Conservation (phyloP, 169 alveolate genomes). For the Eimeria tenella region DNA sequence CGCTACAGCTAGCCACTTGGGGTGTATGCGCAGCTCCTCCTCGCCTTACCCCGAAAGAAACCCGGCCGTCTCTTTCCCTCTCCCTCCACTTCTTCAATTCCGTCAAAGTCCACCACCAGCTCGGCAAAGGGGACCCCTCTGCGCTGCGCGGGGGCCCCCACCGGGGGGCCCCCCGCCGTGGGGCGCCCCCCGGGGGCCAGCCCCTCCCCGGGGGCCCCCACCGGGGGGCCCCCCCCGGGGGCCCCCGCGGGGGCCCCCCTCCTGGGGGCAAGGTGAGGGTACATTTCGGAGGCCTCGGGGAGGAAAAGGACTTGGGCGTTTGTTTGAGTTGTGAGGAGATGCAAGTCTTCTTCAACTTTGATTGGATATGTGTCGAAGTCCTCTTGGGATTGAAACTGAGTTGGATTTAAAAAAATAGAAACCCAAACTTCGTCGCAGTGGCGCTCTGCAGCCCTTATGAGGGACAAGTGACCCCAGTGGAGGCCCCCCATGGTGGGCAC, state of each 20-base stretch:
- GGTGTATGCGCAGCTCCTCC: background rate
- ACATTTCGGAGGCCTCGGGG: background rate
- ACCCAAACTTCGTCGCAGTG: slow-evolving; percentile 70
- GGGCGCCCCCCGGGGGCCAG: background rate
- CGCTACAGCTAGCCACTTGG: too few species aligned
- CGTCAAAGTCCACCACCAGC: slow-evolving; percentile 31
- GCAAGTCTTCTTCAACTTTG: slow-evolving; percentile 29
- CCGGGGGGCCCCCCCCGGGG: background rate
- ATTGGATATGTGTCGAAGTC: slow-evolving; percentile 65
- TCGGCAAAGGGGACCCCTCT: background rate
- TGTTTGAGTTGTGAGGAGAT: background rate
- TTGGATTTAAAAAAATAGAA: slow-evolving; percentile 47
- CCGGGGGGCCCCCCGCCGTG: background rate
- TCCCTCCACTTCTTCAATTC: slow-evolving; percentile 38
- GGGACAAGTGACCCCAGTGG: slow-evolving; percentile 64
- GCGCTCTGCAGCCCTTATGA: slow-evolving; percentile 37
- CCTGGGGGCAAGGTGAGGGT: background rate
- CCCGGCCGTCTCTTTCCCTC: slow-evolving; percentile 72
- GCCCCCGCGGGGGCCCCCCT: too few species aligned
- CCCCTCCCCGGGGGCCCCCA: background rate
- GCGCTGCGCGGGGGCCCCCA: background rate
- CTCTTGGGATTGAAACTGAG: slow-evolving; percentile 59
- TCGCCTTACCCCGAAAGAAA: background rate
- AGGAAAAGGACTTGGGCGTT: slow-evolving; percentile 7
- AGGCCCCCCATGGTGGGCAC: slow-evolving; percentile 76